Evolutionary conservation across 2,329 filamentous ascomycete genomes (phyloP), one percentile per base, ranked within the genome.

Genomic region (Colletotrichum lentis): DNA sequence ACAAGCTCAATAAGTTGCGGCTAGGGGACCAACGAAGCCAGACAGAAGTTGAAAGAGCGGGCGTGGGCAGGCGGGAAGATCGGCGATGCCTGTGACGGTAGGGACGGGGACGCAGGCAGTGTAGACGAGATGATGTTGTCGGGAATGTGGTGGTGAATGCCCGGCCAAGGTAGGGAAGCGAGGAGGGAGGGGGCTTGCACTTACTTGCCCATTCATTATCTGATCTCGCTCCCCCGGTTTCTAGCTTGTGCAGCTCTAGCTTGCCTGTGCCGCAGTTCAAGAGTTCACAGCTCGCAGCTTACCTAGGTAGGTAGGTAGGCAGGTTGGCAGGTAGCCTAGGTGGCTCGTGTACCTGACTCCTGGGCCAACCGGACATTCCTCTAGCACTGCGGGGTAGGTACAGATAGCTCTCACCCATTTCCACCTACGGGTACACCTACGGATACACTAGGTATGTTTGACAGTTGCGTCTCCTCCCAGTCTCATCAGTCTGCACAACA

Each of bases 1-100:
- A 44, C 44, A 50, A 64, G 53, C 35, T 44, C 35, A 24, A 57
- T 54, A 24, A 43, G 35, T 41, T 18, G 6, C 12, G 3, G 8
- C 20, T 3, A 18, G 7, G 41, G 52, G 39, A 12, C 41, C 12
- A 22, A 24, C 47, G 56, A 46, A 49, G 37, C 58, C 37, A 12
- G 56, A 61, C 31, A 39, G 47, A 65, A 39, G 20, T 60, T 27
- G 62, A 53, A 47, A 47, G 39, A 37, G 37, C 20, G 20, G 43
- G 41, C 27, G 35, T 31, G 20, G 43, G 41, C 27, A 47, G 54
- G 49, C 24, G 20, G 27, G 27, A 20, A 44, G 49, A 18, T 62
- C 24, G 39, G 22, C 31, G 43, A 53, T 43, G 47, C 11, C 24
- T 39, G 46, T 10, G 41, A 44, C n/a, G 43, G 39, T 16, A 61